Evolutionary conservation across 129 eudicot genomes (phyloP).

Genomic region (Kitagawia praeruptora): DNA sequence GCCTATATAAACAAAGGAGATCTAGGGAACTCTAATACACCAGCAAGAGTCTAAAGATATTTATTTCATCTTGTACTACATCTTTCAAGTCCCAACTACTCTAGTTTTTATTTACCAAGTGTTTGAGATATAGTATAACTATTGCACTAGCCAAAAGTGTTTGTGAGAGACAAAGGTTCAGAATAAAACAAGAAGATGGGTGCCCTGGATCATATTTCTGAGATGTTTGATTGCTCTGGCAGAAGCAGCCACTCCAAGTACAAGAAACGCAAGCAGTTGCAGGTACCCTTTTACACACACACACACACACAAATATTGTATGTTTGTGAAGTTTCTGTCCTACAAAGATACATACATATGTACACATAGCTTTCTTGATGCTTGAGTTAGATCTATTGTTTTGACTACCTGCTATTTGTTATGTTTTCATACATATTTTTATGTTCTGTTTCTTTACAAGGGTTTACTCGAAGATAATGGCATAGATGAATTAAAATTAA

Average conservation of each 20-base stretch:
- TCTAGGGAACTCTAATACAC: neutral
- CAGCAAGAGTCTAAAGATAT: neutral
- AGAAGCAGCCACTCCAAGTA: slow-evolving; percentile 1
- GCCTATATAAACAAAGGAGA: neutral
- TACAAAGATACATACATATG: too few relatives aligned
- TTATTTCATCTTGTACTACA: neutral
- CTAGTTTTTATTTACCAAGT: neutral
- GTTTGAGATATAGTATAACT: neutral
- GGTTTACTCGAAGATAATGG: neutral
- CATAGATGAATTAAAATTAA: neutral
- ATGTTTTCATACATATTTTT: neutral
- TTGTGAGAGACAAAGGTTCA: neutral
- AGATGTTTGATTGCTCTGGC: slow-evolving; percentile 10
- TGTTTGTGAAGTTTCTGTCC: neutral
- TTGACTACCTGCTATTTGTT: neutral
- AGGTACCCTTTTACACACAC: neutral
- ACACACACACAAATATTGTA: neutral
- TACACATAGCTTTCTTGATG: neutral
- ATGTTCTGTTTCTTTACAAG: neutral
- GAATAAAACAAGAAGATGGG: neutral
- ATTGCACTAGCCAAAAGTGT: neutral
- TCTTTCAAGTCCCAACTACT: neutral
- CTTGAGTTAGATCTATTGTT: neutral
- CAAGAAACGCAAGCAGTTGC: slow-evolving; percentile 13
- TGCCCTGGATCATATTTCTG: slow-evolving; percentile 1